phyloP scores from a whole-genome alignment of 2,329 filamentous ascomycete genomes.

The Amauroascus niger region DNA sequence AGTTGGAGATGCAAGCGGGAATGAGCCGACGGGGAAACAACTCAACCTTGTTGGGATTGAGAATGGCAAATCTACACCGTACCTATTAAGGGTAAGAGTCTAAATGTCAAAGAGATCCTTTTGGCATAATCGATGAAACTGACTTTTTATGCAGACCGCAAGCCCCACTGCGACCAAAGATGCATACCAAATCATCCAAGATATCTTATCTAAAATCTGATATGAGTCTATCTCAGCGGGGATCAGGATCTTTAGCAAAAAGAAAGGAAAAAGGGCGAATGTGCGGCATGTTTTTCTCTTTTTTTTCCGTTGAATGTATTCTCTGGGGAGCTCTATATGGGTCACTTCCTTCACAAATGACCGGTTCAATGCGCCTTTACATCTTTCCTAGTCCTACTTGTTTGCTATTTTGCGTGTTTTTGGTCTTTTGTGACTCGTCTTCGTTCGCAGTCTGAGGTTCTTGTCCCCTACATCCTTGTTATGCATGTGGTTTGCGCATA shows the following conservation, averaged over 20 bases:
- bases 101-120: background rate
- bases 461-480: background rate
- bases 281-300: too few relatives aligned
- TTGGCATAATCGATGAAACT: background rate
- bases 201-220: conserved; percentile 8
- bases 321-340: too few relatives aligned
- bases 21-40: conserved; percentile 60
- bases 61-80: conserved; percentile 43
- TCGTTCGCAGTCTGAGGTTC: background rate
- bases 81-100: conserved; percentile 48
- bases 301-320: too few relatives aligned
- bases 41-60: conserved; percentile 54
- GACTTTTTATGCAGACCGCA: conserved; percentile 8
- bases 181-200: conserved; percentile 11
- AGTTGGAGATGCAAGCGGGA: conserved; percentile 56
- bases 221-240: background rate
- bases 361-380: too few relatives aligned
- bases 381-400: too few relatives aligned
- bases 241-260: background rate
- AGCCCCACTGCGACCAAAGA: conserved; percentile 12
- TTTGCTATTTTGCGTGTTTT: too few relatives aligned
- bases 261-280: too few relatives aligned
- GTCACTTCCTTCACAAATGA: too few relatives aligned
- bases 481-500: background rate
- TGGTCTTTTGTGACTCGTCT: background rate